phyloP scores from a whole-genome alignment of 768 basidiomycete species.

The Macrolepiota fuliginosa region DNA sequence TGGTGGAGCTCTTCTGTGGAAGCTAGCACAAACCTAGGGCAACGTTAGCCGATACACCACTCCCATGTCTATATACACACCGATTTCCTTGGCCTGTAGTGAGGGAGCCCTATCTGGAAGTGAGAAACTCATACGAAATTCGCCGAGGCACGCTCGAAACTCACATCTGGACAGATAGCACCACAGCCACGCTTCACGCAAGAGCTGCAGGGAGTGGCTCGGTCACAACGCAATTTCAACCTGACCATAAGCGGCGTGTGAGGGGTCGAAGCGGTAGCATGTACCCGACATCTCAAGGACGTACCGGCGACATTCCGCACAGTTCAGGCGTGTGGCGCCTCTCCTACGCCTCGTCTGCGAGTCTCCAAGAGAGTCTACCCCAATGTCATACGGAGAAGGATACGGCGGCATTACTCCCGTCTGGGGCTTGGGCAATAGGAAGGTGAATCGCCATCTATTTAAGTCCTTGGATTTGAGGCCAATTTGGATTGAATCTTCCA shows the following conservation, averaged over 20 bases:
- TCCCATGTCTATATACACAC: slow-evolving; percentile 31
- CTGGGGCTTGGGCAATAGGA: neutral
- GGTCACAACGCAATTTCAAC: slow-evolving; percentile 72
- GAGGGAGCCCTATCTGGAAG: slow-evolving; percentile 42
- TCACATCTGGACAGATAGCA: slow-evolving; percentile 79
- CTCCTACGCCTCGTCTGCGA: slow-evolving; percentile 57
- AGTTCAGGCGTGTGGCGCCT: slow-evolving; percentile 73
- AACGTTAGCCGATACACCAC: neutral
- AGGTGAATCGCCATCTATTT: neutral
- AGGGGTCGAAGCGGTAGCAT: neutral
- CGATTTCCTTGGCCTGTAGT: slow-evolving; percentile 78
- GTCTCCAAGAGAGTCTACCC: slow-evolving; percentile 16
- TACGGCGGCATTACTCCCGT: neutral
- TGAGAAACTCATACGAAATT: slow-evolving; percentile 21
- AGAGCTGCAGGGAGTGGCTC: slow-evolving; percentile 72
- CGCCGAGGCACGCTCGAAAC: slow-evolving; percentile 20
- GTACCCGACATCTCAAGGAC: slow-evolving; percentile 8
- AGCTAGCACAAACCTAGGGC: slow-evolving; percentile 66
- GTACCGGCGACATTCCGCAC: slow-evolving; percentile 77
- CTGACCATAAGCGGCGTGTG: slow-evolving; percentile 26
- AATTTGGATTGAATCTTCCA: neutral
- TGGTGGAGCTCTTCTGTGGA: slow-evolving; percentile 80
- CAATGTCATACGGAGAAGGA: neutral
- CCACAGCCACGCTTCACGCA: slow-evolving; percentile 80
- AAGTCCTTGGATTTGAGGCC: neutral